Evolutionary conservation across 1,284 basidiomycete genomes (phyloP).

Genomic region (Ceratobasidium sp.): DNA sequence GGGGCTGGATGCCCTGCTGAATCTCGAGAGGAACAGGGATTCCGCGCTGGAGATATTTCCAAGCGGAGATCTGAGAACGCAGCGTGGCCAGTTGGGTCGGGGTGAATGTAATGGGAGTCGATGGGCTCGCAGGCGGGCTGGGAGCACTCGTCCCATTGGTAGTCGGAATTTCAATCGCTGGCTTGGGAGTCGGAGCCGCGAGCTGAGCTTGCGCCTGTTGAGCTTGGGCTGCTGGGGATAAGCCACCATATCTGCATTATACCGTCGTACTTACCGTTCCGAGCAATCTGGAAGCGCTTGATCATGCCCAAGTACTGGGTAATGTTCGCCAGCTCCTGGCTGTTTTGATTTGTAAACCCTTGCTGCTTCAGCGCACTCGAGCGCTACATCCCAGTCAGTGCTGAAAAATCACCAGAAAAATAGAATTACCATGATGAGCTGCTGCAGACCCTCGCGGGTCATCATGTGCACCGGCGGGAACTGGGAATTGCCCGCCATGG

Average conservation of each 20-base stretch:
- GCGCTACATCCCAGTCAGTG: conserved; percentile 45
- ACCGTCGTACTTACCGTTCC: conserved; percentile 23
- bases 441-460: conserved; percentile 30
- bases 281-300: conserved; percentile 47
- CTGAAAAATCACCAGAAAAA: conserved; percentile 14
- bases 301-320: conserved; percentile 45
- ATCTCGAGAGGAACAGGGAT: conserved; percentile 79
- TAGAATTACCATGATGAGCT: neutral
- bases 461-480: conserved; percentile 27
- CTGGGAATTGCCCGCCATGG: conserved; percentile 17
- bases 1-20: conserved; percentile 75
- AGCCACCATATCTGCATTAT: conserved; percentile 23
- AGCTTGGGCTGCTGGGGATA: neutral
- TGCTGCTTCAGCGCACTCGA: conserved; percentile 51
- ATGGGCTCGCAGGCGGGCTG: conserved; percentile 56
- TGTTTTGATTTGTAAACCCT: conserved; percentile 51
- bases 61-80: conserved; percentile 87
- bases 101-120: conserved; percentile 75
- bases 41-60: conserved; percentile 80
- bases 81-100: conserved; percentile 83
- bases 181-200: conserved; percentile 27
- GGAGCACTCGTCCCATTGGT: conserved; percentile 41
- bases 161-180: conserved; percentile 41
- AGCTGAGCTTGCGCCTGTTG: conserved; percentile 28
- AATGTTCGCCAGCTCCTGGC: conserved; percentile 50